phyloP scores from a whole-genome alignment of 352 stramenopile species.

The Phytophthora palmivora region DNA sequence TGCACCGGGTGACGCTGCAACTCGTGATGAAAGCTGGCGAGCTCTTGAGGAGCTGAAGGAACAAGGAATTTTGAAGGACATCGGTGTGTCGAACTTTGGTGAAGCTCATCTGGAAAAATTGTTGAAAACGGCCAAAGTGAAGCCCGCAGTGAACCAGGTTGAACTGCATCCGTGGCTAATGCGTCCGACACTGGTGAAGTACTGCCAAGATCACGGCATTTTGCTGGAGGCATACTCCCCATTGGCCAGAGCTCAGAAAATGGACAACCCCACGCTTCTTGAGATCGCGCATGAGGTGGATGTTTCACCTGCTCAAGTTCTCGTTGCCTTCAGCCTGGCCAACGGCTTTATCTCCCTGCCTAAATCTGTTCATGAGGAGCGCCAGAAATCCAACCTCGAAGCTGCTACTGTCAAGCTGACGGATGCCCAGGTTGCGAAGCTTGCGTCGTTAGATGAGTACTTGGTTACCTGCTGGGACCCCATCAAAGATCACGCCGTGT shows the following conservation, averaged over 20 bases:
- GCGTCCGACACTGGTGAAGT: constrained; percentile 64
- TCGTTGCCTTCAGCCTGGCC: constrained; percentile 63
- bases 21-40: constrained; percentile 52
- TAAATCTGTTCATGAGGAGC: constrained; percentile 57
- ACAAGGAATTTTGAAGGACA: constrained; percentile 71
- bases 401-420: constrained; percentile 46
- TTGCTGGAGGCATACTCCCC: constrained; percentile 67
- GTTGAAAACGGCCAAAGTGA: constrained; percentile 55
- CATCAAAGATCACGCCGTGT: constrained; percentile 50
- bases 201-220: constrained; percentile 56
- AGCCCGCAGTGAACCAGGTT: constrained; percentile 86
- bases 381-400: constrained; percentile 60
- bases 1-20: constrained; percentile 55
- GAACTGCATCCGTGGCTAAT: constrained; percentile 80
- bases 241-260: constrained; percentile 44
- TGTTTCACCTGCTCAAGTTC: constrained; percentile 54
- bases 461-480: constrained; percentile 56
- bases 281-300: constrained; percentile 44
- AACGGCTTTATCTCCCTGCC: constrained; percentile 67
- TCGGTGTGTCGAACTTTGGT: constrained; percentile 92
- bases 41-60: constrained; percentile 58
- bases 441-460: constrained; percentile 56
- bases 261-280: constrained; percentile 36
- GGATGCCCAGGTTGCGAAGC: constrained; percentile 32
- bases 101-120: constrained; percentile 85